Evolutionary conservation across 208 protist species (phyloP).

Genomic region (Leishmania guyanensis): DNA sequence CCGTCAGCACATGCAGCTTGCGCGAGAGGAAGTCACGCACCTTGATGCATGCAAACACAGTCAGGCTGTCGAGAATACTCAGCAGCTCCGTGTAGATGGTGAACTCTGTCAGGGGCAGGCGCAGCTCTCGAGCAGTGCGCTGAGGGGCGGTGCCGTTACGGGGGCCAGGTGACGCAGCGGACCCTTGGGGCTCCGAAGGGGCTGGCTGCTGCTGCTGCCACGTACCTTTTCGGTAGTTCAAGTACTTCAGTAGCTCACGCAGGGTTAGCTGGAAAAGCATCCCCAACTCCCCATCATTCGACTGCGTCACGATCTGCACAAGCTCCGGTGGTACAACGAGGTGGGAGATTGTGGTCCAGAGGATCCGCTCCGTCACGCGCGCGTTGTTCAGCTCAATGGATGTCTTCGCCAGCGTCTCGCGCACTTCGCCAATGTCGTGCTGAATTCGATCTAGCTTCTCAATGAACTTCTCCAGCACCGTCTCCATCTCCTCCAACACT

Average conservation of each 20-base stretch:
- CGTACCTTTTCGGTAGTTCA: conserved; percentile 60
- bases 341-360: conserved; percentile 58
- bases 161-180: not conserved
- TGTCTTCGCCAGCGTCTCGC: conserved; percentile 52
- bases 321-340: conserved; percentile 80
- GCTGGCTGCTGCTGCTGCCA: conserved; percentile 27
- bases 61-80: conserved; percentile 64
- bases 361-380: conserved; percentile 43
- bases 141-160: not conserved
- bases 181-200: not conserved
- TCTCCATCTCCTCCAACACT: conserved; percentile 69
- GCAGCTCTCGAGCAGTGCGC: conserved; percentile 30
- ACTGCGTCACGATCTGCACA: conserved; percentile 74
- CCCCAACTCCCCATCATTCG: conserved; percentile 72
- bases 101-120: conserved; percentile 48
- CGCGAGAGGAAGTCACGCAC: conserved; percentile 69
- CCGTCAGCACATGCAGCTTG: conserved; percentile 63
- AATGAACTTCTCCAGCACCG: conserved; percentile 71
- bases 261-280: conserved; percentile 66
- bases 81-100: conserved; percentile 63
- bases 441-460: conserved; percentile 61
- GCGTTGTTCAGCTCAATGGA: conserved; percentile 55
- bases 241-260: conserved; percentile 50
- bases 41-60: conserved; percentile 79
- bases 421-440: conserved; percentile 78